Base-by-base conservation (phyloP, 2,329 filamentous ascomycete genomes). In the Fusarium sp. region DNA sequence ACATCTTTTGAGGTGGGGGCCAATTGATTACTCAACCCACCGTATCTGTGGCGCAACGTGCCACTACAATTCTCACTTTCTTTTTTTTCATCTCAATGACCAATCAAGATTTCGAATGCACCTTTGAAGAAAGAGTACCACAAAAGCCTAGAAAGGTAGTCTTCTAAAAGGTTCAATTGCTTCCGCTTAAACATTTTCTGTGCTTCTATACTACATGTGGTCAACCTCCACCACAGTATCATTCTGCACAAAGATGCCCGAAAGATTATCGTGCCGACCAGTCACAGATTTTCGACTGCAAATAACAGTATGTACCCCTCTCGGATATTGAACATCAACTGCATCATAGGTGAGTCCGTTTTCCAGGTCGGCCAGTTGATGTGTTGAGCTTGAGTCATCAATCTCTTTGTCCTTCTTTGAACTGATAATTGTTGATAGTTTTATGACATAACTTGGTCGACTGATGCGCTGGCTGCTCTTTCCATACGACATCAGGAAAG, bases 301-400 rank as follows among this genome's bases (percentile, higher is more conserved):
- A 9, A 68, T 71, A 0, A 64, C 34, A 0, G 70, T 71, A 27
- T 64, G 70, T 3, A 69, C 56, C 6, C 60, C 64, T 3, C 57
- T 44, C 9, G 12, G 18, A 5, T 13, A 30, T 20, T 14, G 46
- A 18, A 4, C 18, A 30, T 52, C 37, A 45, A 6, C 25, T 18
- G 53, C 9, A 1, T 41, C 22, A 6, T 34, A 49, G 1, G 20
- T 22, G 3, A 57, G 25, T 13, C 67, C 67, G 10, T 47, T 29
- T 30, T 73, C 70, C 0, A 64, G 10, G 2, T 71, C 65, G 0
- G 70, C 65, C 8, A 71, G 6, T 27, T 71, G 67, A 29, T 71
- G 67, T 4, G 51, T 71, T 5, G 70, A 73, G 16, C 70, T 73
- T 11, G 70, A 55, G 7, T 73, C 70, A 22, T 73, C 67, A 0